Percentiles rank a stretch among this genome's conserved stretches.
These are phyloP conservation scores for Earliella scabrosa DNA, from an alignment of 1,284 basidiomycete genomes.

Conservation along the genomic window DNA sequence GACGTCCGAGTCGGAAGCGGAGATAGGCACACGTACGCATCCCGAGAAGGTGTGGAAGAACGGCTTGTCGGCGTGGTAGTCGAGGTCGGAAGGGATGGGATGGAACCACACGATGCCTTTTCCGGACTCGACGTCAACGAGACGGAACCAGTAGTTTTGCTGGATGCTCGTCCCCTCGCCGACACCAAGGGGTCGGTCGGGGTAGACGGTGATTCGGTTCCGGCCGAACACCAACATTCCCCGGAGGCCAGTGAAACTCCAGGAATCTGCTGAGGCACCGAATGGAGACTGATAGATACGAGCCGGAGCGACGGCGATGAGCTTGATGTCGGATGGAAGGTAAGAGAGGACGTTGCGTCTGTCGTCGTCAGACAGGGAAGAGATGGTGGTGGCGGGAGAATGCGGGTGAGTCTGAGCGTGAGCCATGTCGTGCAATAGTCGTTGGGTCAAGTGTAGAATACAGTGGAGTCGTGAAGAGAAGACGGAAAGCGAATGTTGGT, in stretches of 20 bases:
- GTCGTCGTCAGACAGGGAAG: constrained; percentile 28
- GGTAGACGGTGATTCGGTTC: constrained; percentile 49
- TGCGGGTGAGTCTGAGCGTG: constrained; percentile 12
- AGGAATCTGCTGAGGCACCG: constrained; percentile 50
- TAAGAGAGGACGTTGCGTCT: constrained; percentile 31
- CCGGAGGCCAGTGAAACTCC: constrained; percentile 73
- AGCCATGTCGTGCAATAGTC: constrained; percentile 10
- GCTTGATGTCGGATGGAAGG: constrained; percentile 32
- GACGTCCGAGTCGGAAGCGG: not conserved
- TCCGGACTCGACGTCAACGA: constrained; percentile 72
- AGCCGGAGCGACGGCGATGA: constrained; percentile 37
- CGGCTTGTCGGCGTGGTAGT: constrained; percentile 86
- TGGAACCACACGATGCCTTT: constrained; percentile 87
- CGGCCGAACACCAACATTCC: constrained; percentile 77
- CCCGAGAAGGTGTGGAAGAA: constrained; percentile 93
- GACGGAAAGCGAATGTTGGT: not conserved
- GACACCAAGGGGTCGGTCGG: constrained; percentile 21
- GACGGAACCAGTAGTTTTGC: constrained; percentile 65
- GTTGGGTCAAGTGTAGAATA: constrained; percentile 5
- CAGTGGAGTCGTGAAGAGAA: not conserved
- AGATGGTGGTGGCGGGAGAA: constrained; percentile 23
- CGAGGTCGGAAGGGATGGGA: constrained; percentile 78
- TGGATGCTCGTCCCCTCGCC: constrained; percentile 26
- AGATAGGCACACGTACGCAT: constrained; percentile 58
- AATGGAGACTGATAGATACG: constrained; percentile 62